Conservation (phyloP, 2,329 filamentous ascomycete genomes). For the Monosporascus sp. region DNA sequence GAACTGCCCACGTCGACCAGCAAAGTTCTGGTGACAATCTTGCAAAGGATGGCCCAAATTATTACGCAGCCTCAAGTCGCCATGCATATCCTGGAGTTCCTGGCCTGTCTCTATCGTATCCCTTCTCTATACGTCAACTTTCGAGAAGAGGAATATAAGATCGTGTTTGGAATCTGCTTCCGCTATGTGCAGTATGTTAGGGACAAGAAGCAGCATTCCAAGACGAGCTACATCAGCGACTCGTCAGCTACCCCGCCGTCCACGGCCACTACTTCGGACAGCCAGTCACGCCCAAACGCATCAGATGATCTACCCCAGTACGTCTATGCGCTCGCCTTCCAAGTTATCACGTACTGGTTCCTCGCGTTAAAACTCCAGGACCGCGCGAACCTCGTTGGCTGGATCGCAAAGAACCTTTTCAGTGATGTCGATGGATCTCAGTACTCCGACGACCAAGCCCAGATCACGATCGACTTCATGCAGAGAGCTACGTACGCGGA, state of each 20-base stretch:
- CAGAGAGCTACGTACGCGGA: slow-evolving; percentile 83
- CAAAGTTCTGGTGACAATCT: slow-evolving; percentile 76
- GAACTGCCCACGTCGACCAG: slow-evolving; percentile 84
- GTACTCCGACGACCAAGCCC: slow-evolving; percentile 81
- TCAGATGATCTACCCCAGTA: slow-evolving; percentile 84
- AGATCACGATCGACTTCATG: slow-evolving; percentile 94
- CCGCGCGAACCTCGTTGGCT: slow-evolving; percentile 75
- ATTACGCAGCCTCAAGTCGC: slow-evolving; percentile 90
- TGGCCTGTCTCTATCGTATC: slow-evolving; percentile 81
- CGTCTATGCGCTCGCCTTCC: slow-evolving; percentile 87
- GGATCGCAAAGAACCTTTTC: slow-evolving; percentile 85
- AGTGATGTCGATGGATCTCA: slow-evolving; percentile 70
- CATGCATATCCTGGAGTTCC: slow-evolving; percentile 91
- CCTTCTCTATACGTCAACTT: slow-evolving; percentile 84
- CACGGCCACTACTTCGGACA: slow-evolving; percentile 19
- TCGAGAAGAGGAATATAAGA: slow-evolving; percentile 84
- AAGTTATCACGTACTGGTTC: slow-evolving; percentile 97
- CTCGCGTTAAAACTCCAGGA: slow-evolving; percentile 81
- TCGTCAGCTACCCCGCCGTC: slow-evolving; percentile 21
- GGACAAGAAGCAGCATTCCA: slow-evolving; percentile 52
- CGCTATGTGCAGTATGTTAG: slow-evolving; percentile 86
- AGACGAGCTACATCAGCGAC: slow-evolving; percentile 42
- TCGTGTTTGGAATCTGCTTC: slow-evolving; percentile 92
- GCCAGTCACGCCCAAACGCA: slow-evolving; percentile 25
- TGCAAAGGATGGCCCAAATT: slow-evolving; percentile 92